A percentile compares a stretch with the other conserved stretches of the same genome.
These are phyloP conservation scores for Helianthus tuberosus DNA, from an alignment of 129 eudicot species.

Conservation along the genomic window DNA sequence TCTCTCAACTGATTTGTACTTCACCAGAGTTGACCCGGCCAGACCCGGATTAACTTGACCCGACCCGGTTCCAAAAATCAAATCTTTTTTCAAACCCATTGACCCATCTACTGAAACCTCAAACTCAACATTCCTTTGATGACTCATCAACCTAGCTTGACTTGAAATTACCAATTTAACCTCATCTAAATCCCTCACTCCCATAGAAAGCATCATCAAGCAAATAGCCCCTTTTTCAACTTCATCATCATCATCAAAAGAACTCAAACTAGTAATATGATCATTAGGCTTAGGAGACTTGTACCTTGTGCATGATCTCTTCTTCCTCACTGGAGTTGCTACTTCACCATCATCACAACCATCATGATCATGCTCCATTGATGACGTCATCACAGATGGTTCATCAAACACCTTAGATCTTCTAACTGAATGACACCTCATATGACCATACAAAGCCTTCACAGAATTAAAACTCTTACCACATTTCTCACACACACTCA, in stretches of 20 bases:
- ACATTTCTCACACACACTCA: conserved; percentile 55
- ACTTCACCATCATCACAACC: conserved; percentile 33
- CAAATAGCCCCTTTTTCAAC: conserved; percentile 53
- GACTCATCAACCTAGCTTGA: conserved; percentile 32
- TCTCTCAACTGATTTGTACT: conserved; percentile 30
- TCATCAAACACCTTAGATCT: conserved; percentile 34
- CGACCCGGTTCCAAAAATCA: conserved; percentile 17
- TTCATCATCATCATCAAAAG: conserved; percentile 34
- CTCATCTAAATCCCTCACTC: conserved; percentile 45
- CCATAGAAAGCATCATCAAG: conserved; percentile 77
- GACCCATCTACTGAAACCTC: conserved; percentile 43
- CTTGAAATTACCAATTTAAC: conserved; percentile 22
- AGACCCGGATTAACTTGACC: conserved; percentile 18
- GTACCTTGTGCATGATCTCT: conserved; percentile 66
- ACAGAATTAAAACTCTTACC: conserved; percentile 66
- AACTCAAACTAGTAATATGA: conserved; percentile 19
- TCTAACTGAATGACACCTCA: conserved; percentile 66
- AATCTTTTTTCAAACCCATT: conserved; percentile 26
- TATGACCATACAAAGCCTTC: conserved; percentile 86
- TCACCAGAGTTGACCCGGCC: conserved; percentile 23
- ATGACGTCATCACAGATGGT: conserved; percentile 27
- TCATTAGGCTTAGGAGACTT: conserved; percentile 42
- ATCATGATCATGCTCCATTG: conserved; percentile 24
- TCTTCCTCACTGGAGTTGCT: conserved; percentile 48
- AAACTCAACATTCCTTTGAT: conserved; percentile 30